These are phyloP conservation scores for Mrakia gelida DNA, from an alignment of 768 basidiomycete genomes.

Conservation along the genomic window DNA sequence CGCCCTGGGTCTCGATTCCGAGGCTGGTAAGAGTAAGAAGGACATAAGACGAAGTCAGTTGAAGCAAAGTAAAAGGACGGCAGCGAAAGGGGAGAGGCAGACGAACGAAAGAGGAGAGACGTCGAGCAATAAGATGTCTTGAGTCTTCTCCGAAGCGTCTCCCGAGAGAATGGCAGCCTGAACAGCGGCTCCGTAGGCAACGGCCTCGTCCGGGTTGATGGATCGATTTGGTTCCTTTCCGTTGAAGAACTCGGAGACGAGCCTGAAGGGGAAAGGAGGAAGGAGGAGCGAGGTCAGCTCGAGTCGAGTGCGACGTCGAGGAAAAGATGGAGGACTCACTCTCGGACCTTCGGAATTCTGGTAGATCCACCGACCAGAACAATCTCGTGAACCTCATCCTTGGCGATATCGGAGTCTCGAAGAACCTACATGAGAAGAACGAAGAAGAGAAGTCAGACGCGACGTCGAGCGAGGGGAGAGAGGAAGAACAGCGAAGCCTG, in stretches of 20 bases:
- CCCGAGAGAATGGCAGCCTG: slow-evolving; percentile 42
- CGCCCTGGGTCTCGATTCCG: not conserved
- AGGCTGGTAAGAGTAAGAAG: not conserved
- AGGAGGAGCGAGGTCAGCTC: not conserved
- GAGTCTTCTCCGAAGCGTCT: slow-evolving; percentile 4
- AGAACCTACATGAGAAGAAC: slow-evolving; percentile 64
- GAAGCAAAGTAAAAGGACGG: too few species aligned
- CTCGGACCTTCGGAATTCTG: slow-evolving; percentile 49
- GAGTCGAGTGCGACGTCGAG: not conserved
- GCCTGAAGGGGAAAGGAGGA: not conserved
- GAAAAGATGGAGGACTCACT: slow-evolving; percentile 40
- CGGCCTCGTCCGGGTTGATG: slow-evolving; percentile 99
- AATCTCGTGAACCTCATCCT: slow-evolving; percentile 72
- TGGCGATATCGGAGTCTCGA: slow-evolving; percentile 96
- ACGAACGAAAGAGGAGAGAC: slow-evolving; percentile 41
- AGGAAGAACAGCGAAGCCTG: too few species aligned
- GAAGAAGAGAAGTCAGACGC: not conserved
- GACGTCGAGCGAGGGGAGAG: too few species aligned
- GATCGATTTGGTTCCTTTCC: slow-evolving; percentile 60
- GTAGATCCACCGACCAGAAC: slow-evolving; percentile 97
- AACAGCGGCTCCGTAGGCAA: slow-evolving; percentile 73
- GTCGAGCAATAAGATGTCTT: not conserved
- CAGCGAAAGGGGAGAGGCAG: slow-evolving; percentile 46
- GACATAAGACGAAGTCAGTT: too few species aligned
- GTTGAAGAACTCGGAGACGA: slow-evolving; percentile 70